A percentile compares a stretch with the other conserved stretches of the same genome.
Evolutionary conservation across 768 basidiomycete genomes (phyloP).

Genomic region (Hydnomerulius pinastri): DNA sequence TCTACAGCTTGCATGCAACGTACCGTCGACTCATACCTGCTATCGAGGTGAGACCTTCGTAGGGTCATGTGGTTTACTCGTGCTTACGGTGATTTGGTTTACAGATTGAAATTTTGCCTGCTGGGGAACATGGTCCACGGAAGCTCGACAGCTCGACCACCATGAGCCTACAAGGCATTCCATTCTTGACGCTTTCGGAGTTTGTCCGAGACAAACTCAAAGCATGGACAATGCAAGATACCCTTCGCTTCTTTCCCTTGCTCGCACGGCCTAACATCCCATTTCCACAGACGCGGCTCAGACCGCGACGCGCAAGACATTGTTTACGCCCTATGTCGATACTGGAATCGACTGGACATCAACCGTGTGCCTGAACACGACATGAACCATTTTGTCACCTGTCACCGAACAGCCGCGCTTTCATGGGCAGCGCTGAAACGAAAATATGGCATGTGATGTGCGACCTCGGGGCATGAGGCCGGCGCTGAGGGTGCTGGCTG

Average conservation of each 20-base stretch:
- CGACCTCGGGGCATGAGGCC: conserved; percentile 6
- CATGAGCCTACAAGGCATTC: conserved; percentile 67
- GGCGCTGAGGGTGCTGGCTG: background rate
- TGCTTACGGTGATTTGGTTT: conserved; percentile 6
- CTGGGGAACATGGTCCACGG: conserved; percentile 80
- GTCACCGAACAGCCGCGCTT: conserved; percentile 59
- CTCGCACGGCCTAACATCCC: conserved; percentile 18
- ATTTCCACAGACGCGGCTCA: conserved; percentile 54
- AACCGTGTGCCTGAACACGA: conserved; percentile 86
- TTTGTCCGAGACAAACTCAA: conserved; percentile 86
- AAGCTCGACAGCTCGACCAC: conserved; percentile 67
- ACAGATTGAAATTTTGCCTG: conserved; percentile 82
- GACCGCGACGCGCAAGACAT: conserved; percentile 82
- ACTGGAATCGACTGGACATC: conserved; percentile 83
- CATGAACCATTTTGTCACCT: conserved; percentile 74
- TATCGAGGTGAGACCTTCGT: conserved; percentile 57
- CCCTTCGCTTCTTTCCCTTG: conserved; percentile 9
- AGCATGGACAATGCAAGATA: conserved; percentile 73
- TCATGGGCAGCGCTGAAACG: conserved; percentile 76
- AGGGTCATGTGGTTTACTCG: conserved; percentile 4
- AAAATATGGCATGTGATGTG: conserved; percentile 62
- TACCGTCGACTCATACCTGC: conserved; percentile 78
- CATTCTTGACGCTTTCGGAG: conserved; percentile 84
- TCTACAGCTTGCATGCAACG: conserved; percentile 65
- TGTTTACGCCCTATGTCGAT: conserved; percentile 64